phyloP scores from a whole-genome alignment of 1,139 yeast genomes.

The Sugiyamaella sp. region DNA sequence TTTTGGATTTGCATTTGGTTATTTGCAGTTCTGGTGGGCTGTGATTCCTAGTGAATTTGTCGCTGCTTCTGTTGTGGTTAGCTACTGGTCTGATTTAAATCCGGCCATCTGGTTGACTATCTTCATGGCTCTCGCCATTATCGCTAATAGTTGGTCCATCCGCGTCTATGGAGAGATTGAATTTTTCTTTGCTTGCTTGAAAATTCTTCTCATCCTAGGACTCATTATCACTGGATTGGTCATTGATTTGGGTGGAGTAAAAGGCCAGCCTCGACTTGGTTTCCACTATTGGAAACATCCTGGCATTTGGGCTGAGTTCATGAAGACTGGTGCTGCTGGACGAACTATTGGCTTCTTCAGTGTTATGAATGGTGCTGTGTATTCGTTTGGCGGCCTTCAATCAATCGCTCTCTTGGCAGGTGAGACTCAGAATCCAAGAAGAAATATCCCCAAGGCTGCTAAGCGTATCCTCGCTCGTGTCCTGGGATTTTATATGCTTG shows the following conservation, averaged over 20 bases:
- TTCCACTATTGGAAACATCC: constrained; percentile 62
- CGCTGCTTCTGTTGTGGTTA: constrained; percentile 72
- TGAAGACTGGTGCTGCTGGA: constrained; percentile 46
- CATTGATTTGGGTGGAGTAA: constrained; percentile 70
- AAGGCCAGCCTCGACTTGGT: constrained; percentile 65
- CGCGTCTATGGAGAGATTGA: constrained; percentile 75
- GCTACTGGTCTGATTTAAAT: constrained; percentile 65
- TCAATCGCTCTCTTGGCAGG: constrained; percentile 84
- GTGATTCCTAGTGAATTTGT: constrained; percentile 75
- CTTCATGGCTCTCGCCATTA: constrained; percentile 58
- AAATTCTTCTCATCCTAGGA: constrained; percentile 62
- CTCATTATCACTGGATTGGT: constrained; percentile 65
- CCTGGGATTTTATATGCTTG: constrained; percentile 60
- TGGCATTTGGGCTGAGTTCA: constrained; percentile 65
- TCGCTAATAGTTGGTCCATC: constrained; percentile 66
- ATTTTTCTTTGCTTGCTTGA: constrained; percentile 58
- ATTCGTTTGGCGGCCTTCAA: constrained; percentile 84
- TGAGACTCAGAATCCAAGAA: constrained; percentile 75
- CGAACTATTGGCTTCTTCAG: constrained; percentile 61
- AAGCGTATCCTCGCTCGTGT: constrained; percentile 78
- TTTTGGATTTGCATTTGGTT: constrained; percentile 83
- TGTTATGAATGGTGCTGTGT: constrained; percentile 83
- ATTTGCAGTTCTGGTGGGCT: constrained; percentile 74
- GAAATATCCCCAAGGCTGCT: constrained; percentile 65
- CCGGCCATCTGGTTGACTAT: constrained; percentile 70